Percentiles rank a stretch among this genome's conserved stretches.
These are phyloP conservation scores for Cicer bijugum DNA, from an alignment of 306 rosid genomes.

Conservation along the genomic window DNA sequence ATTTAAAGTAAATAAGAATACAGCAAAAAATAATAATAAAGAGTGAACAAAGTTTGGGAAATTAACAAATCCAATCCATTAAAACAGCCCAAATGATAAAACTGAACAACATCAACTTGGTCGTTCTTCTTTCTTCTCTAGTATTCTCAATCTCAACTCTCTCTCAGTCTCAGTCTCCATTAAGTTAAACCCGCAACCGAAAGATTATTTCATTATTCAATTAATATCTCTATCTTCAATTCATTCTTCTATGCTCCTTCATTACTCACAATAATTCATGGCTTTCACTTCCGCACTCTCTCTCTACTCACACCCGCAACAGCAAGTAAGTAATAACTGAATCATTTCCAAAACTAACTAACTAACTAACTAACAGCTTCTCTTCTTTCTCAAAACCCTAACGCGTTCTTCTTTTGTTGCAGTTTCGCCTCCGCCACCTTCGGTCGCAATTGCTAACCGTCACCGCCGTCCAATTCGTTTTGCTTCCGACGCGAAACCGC, in stretches of 20 bases:
- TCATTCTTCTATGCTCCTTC: conserved; percentile 39
- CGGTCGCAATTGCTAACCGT: conserved; percentile 40
- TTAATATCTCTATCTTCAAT: not conserved
- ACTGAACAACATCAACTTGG: not conserved
- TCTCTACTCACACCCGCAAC: conserved; percentile 59
- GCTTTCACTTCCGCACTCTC: conserved; percentile 65
- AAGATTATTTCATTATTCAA: not conserved
- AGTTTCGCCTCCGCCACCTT: conserved; percentile 44
- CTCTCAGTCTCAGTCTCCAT: conserved; percentile 21
- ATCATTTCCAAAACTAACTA: not conserved
- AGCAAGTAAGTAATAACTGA: conserved; percentile 19
- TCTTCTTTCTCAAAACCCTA: conserved; percentile 28
- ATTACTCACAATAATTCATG: conserved; percentile 50
- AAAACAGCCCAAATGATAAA: conserved; percentile 25
- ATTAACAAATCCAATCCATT: not conserved
- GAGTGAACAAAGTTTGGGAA: no score
- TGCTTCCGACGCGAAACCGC: conserved; percentile 39
- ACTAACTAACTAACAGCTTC: conserved; percentile 7
- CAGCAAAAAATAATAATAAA: no score
- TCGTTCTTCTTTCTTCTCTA: conserved; percentile 17
- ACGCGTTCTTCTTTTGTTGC: conserved; percentile 39
- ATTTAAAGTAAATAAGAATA: no score
- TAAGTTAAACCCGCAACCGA: not conserved
- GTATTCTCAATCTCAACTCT: not conserved
- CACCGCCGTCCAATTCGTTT: conserved; percentile 39